Conservation (phyloP, 2,329 filamentous ascomycete species). For the Davidsoniella australis region DNA sequence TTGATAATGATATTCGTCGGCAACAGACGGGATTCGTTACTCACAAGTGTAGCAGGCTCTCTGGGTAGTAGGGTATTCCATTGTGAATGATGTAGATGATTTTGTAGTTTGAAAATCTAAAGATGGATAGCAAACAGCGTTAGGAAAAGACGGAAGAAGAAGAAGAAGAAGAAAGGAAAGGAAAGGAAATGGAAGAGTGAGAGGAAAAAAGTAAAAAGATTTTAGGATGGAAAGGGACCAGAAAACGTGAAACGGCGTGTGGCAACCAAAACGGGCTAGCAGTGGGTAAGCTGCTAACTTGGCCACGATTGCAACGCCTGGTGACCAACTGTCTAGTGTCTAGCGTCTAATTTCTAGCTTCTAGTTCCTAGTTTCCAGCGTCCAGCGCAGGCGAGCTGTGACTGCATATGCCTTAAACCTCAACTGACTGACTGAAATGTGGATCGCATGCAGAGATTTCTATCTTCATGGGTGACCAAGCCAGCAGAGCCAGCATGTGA, state of each 20-base stretch:
- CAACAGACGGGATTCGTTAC: conserved; percentile 16
- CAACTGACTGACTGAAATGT: conserved; percentile 5
- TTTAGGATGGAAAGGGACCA: neutral
- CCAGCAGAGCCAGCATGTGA: too few relatives aligned
- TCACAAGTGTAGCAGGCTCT: conserved; percentile 37
- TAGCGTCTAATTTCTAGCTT: too few relatives aligned
- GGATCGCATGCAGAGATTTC: conserved; percentile 12
- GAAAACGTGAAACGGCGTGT: conserved; percentile 10
- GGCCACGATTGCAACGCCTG: too few relatives aligned
- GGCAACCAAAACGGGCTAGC: conserved; percentile 6
- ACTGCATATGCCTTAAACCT: too few relatives aligned
- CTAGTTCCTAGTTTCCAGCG: too few relatives aligned
- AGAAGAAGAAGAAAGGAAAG: too few relatives aligned
- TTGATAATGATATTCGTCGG: conserved; percentile 5
- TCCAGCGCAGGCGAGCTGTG: too few relatives aligned
- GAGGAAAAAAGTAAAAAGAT: conserved; percentile 2
- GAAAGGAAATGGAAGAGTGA: conserved; percentile 1
- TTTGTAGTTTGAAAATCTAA: conserved; percentile 1
- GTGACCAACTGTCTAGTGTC: too few relatives aligned
- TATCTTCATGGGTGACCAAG: neutral
- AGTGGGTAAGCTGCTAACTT: neutral
- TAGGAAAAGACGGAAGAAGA: conserved; percentile 4
- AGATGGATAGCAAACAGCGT: conserved; percentile 2
- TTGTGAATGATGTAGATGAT: conserved; percentile 17
- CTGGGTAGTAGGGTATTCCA: conserved; percentile 26